Evolutionary conservation across 2,329 filamentous ascomycete species (phyloP).

Genomic region (Pseudogymnoascus sp.): DNA sequence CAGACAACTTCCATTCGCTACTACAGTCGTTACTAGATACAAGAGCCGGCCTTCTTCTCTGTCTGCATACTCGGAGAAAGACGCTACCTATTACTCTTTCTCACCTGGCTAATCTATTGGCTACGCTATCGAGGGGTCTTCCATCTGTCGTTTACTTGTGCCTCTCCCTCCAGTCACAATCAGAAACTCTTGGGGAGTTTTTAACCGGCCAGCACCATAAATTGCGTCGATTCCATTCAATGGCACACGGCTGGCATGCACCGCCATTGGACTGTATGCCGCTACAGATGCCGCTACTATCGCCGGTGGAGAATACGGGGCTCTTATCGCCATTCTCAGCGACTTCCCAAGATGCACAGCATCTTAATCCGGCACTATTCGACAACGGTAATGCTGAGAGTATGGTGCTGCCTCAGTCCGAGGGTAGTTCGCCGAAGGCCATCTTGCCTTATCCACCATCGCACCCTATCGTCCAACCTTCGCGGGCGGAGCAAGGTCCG

Average conservation of each 20-base stretch:
- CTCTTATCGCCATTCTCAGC: neutral
- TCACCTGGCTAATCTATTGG: neutral
- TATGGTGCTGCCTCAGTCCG: neutral
- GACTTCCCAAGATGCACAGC: neutral
- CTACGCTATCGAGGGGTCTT: neutral
- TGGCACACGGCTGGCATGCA: slow-evolving; percentile 24
- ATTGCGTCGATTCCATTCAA: slow-evolving; percentile 13
- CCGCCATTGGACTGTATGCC: slow-evolving; percentile 20
- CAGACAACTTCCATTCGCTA: neutral
- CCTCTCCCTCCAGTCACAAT: neutral
- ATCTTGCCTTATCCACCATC: neutral
- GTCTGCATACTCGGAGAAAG: neutral
- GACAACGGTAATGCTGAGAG: neutral
- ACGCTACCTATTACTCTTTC: neutral
- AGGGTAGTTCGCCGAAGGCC: neutral
- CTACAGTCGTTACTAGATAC: slow-evolving; percentile 4
- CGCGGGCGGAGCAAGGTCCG: neutral
- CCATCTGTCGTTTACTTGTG: neutral
- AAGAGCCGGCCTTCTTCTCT: neutral
- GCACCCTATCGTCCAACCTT: neutral
- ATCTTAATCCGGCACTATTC: neutral
- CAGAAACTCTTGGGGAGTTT: neutral
- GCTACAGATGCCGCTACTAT: slow-evolving; percentile 15
- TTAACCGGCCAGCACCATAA: neutral
- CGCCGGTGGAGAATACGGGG: neutral